Conservation (phyloP, 306 rosid species). For the Corylus heterophylla region DNA sequence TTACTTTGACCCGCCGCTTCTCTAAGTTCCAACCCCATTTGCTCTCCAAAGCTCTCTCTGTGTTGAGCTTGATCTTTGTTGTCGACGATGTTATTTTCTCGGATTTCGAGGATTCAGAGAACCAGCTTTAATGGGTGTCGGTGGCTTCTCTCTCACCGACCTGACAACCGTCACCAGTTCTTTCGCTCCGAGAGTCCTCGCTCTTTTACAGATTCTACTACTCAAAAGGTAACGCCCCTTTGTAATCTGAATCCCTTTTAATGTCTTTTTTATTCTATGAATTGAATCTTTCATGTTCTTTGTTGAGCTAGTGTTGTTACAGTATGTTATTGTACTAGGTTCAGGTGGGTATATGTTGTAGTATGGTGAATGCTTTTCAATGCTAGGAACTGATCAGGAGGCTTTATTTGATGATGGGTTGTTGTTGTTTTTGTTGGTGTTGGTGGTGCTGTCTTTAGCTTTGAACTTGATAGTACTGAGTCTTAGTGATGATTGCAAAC, state of each 20-base stretch:
- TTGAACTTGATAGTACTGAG: not conserved
- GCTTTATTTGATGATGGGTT: not conserved
- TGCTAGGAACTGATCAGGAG: not conserved
- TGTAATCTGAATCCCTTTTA: not conserved
- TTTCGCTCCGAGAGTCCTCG: slow-evolving; percentile 21
- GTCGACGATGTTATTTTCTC: slow-evolving; percentile 53
- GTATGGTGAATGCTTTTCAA: not conserved
- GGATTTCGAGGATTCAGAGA: slow-evolving; percentile 54
- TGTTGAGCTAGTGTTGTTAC: not conserved
- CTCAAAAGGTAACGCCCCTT: slow-evolving; percentile 44
- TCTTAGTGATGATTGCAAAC: not conserved
- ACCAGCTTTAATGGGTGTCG: slow-evolving; percentile 45
- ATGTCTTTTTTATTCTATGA: not conserved
- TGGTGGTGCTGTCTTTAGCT: not conserved
- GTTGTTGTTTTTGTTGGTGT: not conserved
- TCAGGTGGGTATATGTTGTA: not conserved
- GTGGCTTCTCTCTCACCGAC: slow-evolving; percentile 36
- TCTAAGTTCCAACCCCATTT: not conserved
- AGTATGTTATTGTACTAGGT: not conserved
- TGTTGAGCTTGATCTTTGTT: not conserved
- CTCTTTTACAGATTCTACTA: slow-evolving; percentile 30
- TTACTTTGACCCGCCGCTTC: slow-evolving; percentile 22
- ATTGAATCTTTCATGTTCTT: not conserved
- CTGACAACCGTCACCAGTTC: slow-evolving; percentile 35
- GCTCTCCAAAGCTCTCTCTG: not conserved